Base-by-base conservation (phyloP, 202 grass and related monocot genomes). In the Brachypodium distachyon region DNA sequence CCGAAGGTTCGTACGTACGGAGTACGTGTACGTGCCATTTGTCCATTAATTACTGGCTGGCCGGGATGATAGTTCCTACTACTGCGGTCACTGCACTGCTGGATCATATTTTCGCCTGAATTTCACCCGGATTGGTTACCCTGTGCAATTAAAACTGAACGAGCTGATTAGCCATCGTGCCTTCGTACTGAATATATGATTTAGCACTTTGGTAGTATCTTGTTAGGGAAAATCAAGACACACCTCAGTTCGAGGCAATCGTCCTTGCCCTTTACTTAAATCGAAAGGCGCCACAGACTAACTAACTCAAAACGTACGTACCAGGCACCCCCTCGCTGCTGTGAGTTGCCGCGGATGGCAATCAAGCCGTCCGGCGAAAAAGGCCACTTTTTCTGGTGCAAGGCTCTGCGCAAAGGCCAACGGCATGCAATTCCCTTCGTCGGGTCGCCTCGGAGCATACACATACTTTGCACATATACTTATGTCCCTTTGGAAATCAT, bases 241-340 rank as follows among this genome's bases (percentile, higher is more conserved):
- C 77, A 74, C 53, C 14, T 12, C 74, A 59, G 65, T 52, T 41
- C 40, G 50, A 55, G 44, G 49, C 76, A 67, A 33, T 42, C 76
- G 83, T 61, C 76, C 69, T 86, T 75, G 42, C 11, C 61, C 83
- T 81, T 85, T 68, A 75, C 83, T 81, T 81, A 68, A 86, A 75
- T 61, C 18, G 4, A 73, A 72, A 51, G 58, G 57, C 4, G 43
- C 1, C 16, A n/a, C 42, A 37, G 8, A 12, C 34, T 55, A 73
- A 73, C 34, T 1, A 73, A 56, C 22, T 52, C 65, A n/a, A n/a
- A n/a, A n/a, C n/a, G n/a, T n/a, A n/a, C n/a, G n/a, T n/a, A 46
- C 40, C 41, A 46, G 46, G 39, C 25, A 6, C 7, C 50, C 19
- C 3, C 34, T 50, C 16, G 41, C 82, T 57, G 67, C 37, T 64